Conservation (phyloP, 2,329 filamentous ascomycete species). For the Sclerotinia spermophila region DNA sequence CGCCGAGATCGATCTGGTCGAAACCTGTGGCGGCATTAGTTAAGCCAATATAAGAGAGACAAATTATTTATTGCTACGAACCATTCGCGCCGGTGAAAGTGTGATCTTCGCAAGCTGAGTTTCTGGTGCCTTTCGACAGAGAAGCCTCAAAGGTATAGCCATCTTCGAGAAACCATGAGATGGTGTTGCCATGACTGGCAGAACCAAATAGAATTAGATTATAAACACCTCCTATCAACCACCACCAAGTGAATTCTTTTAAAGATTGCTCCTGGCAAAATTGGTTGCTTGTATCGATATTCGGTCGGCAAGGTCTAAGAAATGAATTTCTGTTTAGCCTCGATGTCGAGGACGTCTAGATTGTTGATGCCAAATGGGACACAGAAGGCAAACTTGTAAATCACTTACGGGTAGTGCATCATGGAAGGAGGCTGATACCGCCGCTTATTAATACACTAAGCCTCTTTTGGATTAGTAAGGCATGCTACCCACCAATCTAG, state of each 20-base stretch:
- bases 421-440: neutral
- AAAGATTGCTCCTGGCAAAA: neutral
- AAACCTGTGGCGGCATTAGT: slow-evolving; percentile 12
- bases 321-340: neutral
- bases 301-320: neutral
- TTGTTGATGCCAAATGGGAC: slow-evolving; percentile 10
- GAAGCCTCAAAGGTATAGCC: slow-evolving; percentile 12
- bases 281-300: neutral
- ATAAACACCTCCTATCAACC: slow-evolving; percentile 18
- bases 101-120: neutral
- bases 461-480: neutral
- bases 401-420: neutral
- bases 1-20: slow-evolving; percentile 19
- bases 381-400: slow-evolving; percentile 7
- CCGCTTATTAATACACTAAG: neutral
- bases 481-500: neutral
- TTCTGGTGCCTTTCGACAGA: slow-evolving; percentile 5
- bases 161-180: slow-evolving; percentile 8
- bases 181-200: slow-evolving; percentile 17
- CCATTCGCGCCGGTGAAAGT: slow-evolving; percentile 7
- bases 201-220: slow-evolving; percentile 14
- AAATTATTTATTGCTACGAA: neutral
- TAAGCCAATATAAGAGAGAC: neutral
- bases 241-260: slow-evolving; percentile 1
- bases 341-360: neutral